Conservation (phyloP, 805 yeast genomes). For the Groenewaldozyma salmanticensis region DNA sequence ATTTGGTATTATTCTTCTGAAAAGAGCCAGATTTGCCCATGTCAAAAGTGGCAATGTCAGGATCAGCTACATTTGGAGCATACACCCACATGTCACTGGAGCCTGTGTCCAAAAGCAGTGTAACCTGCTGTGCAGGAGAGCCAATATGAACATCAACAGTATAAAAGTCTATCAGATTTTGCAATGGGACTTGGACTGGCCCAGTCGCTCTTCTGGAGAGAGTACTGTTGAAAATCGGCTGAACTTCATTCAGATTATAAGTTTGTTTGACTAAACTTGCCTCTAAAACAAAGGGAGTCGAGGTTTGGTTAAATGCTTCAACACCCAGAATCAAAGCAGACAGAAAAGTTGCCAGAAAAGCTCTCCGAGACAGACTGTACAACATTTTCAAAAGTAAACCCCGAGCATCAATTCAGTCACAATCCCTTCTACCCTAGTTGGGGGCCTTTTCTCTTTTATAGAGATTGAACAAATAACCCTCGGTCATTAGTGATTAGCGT, state of each 20-base stretch:
- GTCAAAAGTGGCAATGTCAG: constrained; percentile 3
- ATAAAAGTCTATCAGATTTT: constrained; percentile 12
- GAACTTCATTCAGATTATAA: neutral
- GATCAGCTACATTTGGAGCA: constrained; percentile 3
- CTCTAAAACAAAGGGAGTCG: neutral
- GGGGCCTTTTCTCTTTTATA: no score
- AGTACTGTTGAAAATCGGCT: neutral
- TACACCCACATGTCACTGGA: constrained; percentile 57
- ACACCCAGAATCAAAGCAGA: neutral
- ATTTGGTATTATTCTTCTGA: constrained; percentile 7
- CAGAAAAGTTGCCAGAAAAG: no score
- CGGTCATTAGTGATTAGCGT: no score
- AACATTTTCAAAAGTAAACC: no score
- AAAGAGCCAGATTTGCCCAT: constrained; percentile 1
- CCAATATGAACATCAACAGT: constrained; percentile 35
- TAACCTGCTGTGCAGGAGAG: constrained; percentile 42
- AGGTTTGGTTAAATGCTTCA: no score
- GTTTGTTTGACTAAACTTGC: constrained; percentile 1
- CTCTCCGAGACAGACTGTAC: no score
- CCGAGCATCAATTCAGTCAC: no score
- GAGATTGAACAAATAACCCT: no score
- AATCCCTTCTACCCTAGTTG: no score
- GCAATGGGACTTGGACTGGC: constrained; percentile 1
- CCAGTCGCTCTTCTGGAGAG: constrained; percentile 1
- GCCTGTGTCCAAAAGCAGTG: constrained; percentile 56